Conservation (phyloP, 208 protist species). For the Acanthamoeba lenticulata region DNA sequence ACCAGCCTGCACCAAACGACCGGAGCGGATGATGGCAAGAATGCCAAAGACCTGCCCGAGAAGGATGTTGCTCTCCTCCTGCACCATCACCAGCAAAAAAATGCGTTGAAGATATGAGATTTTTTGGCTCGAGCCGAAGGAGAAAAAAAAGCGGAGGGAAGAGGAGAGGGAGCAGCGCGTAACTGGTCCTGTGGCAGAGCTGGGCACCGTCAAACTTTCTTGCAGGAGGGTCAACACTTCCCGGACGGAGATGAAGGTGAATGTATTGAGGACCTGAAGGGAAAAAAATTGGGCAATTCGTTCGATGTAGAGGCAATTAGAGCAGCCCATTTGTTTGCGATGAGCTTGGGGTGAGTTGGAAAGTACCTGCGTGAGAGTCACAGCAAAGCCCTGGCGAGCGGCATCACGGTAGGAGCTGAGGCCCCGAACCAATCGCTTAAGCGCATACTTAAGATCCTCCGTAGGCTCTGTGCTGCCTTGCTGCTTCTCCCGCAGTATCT, state of each 20-base stretch:
- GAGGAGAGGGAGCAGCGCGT: neutral
- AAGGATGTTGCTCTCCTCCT: constrained; percentile 63
- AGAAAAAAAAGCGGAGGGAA: neutral
- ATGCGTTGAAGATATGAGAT: neutral
- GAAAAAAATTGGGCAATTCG: neutral
- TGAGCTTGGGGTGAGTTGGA: neutral
- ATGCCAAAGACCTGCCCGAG: constrained; percentile 57
- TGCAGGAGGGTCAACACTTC: constrained; percentile 30
- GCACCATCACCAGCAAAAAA: neutral
- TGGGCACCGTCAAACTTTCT: neutral
- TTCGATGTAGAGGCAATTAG: neutral
- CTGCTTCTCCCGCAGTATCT: constrained; percentile 27
- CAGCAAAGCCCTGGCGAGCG: constrained; percentile 63
- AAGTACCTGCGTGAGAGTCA: constrained; percentile 47
- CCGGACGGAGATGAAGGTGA: neutral
- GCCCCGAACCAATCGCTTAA: constrained; percentile 60
- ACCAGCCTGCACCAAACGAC: constrained; percentile 45
- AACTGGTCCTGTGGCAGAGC: neutral
- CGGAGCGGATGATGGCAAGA: constrained; percentile 65
- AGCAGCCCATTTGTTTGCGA: neutral
- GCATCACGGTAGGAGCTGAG: constrained; percentile 63
- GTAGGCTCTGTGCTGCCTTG: neutral
- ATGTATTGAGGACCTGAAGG: constrained; percentile 9
- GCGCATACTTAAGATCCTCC: constrained; percentile 38
- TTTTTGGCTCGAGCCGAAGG: neutral